phyloP scores from a whole-genome alignment of 805 yeast genomes.

The Metschnikowia lunata region DNA sequence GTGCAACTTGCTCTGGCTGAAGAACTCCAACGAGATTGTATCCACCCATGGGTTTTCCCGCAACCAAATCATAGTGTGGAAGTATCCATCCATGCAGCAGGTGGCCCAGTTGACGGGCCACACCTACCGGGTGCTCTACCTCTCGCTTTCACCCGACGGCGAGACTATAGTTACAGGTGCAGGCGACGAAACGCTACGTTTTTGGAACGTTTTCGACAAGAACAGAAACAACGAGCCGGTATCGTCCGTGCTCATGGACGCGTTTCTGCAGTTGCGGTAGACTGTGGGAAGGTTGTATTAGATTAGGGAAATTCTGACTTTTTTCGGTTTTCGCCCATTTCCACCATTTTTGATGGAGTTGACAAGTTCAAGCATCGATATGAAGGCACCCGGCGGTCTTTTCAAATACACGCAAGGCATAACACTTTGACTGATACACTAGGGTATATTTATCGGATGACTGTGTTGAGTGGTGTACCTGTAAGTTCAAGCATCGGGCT shows the following conservation, averaged over 20 bases:
- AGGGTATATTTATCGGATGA: no score
- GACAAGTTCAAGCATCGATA: no score
- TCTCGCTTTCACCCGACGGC: constrained; percentile 92
- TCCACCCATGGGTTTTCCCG: constrained; percentile 93
- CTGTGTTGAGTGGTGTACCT: no score
- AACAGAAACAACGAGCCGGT: constrained; percentile 54
- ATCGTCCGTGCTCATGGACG: constrained; percentile 63
- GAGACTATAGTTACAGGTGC: constrained; percentile 97
- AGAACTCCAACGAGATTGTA: constrained; percentile 85
- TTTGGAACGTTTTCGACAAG: constrained; percentile 93
- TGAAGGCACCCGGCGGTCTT: no score
- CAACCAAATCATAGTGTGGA: constrained; percentile 91
- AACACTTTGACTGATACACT: no score
- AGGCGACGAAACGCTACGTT: constrained; percentile 92
- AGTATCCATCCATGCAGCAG: constrained; percentile 87
- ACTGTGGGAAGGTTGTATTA: no score
- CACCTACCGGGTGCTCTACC: constrained; percentile 83
- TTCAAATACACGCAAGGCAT: no score
- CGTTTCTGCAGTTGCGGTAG: constrained; percentile 67
- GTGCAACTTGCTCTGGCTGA: constrained; percentile 90
- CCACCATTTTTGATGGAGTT: no score
- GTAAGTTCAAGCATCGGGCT: no score
- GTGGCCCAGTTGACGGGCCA: constrained; percentile 93
- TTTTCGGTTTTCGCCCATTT: no score
- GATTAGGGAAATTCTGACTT: no score